A percentile compares a stretch with the other conserved stretches of the same genome.
phyloP scores from a whole-genome alignment of 2,329 filamentous ascomycete genomes.

The Pyrenochaeta sp. region DNA sequence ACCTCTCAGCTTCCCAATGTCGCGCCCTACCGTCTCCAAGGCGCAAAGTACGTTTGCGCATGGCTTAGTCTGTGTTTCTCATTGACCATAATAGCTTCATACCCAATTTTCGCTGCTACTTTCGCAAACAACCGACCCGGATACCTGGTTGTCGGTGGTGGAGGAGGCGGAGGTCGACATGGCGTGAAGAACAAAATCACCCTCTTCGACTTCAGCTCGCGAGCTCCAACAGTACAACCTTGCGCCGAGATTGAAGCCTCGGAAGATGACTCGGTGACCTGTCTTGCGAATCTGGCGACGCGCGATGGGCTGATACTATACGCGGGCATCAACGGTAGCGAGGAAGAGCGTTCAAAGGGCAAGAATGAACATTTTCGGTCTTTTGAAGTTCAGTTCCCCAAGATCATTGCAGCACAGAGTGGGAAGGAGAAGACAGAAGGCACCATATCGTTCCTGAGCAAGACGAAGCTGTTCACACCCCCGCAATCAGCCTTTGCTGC shows the following conservation, averaged over 20 bases:
- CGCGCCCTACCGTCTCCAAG: slow-evolving; percentile 41
- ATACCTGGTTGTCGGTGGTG: slow-evolving; percentile 80
- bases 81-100: slow-evolving; percentile 50
- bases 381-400: slow-evolving; percentile 68
- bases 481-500: slow-evolving; percentile 49
- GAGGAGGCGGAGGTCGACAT: slow-evolving; percentile 74
- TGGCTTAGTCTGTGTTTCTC: too few relatives aligned
- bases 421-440: slow-evolving; percentile 37
- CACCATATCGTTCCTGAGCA: slow-evolving; percentile 57
- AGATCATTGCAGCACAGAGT: slow-evolving; percentile 49
- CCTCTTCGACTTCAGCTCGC: slow-evolving; percentile 71
- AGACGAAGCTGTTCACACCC: slow-evolving; percentile 59
- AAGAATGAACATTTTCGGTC: slow-evolving; percentile 86
- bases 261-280: slow-evolving; percentile 89
- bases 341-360: slow-evolving; percentile 73
- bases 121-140: slow-evolving; percentile 55
- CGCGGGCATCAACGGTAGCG: slow-evolving; percentile 79
- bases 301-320: slow-evolving; percentile 64
- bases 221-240: slow-evolving; percentile 65
- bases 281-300: slow-evolving; percentile 72
- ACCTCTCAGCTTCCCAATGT: slow-evolving; percentile 26
- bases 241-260: slow-evolving; percentile 78
- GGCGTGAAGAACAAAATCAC: slow-evolving; percentile 83
- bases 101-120: slow-evolving; percentile 85
- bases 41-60: slow-evolving; percentile 27